Base-by-base conservation (phyloP, 2,329 filamentous ascomycete genomes). In the Cladosporium sp. region DNA sequence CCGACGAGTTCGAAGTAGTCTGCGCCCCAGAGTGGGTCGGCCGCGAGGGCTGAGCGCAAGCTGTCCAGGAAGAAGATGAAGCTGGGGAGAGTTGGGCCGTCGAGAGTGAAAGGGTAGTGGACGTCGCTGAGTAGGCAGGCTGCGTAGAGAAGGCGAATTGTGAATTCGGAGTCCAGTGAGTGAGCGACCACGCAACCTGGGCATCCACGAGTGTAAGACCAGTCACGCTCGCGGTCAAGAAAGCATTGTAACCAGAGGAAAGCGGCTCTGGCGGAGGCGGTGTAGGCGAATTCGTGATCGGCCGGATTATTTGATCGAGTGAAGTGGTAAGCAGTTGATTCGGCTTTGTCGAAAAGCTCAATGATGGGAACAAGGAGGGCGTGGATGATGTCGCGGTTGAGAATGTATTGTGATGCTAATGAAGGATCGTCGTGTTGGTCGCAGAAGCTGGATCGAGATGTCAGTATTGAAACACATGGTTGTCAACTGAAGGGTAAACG, bases 211-310 rank as follows among this genome's bases (percentile, higher is more conserved):
- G 77, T 80, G 51, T 73, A 67, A 58, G 77, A 80, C 78, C 79
- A 83, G 54, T 81, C 76, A 19, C 60, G 60, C 53, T 76, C 73
- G 56, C 80, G 78, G 45, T 80, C 78, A 18, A 83, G 63, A 52
- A 82, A 80, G 64, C 78, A 82, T 54, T 81, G 76, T 30, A 83
- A 69, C 73, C 78, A 82, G 47, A 80, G 67, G 59, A 80, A 83
- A 1, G 80, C 78, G 53, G 74, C 74, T 39, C 80, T 74, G 3
- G 79, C 79, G 47, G 79, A 75, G 4, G 77, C 77, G 1, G 73
- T 71, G 62, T 80, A 83, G 2, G 79, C 80, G 37, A 78, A 72
- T 59, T 82, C 80, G 4, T 79, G 71, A 51, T 82, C 79, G 49
- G 75, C 71, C 13, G 70, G 69, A 51, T 72, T 73, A 36, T 65